These are phyloP conservation scores for Anisodus acutangulus DNA, from an alignment of 257 asterid species.

Conservation along the genomic window DNA sequence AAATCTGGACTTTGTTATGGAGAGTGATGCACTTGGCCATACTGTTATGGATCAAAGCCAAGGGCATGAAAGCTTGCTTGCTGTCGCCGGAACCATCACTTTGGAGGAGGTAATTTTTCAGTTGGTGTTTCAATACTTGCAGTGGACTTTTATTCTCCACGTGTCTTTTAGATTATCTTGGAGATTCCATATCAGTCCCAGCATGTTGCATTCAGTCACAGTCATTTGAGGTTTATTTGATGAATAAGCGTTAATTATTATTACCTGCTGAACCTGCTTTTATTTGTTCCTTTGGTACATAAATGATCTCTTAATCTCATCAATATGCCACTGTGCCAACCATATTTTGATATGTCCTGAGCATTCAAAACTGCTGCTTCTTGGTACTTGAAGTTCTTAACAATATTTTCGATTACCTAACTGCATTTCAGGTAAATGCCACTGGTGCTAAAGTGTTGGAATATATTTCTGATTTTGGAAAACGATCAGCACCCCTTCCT, in stretches of 20 bases:
- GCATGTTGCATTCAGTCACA: background rate
- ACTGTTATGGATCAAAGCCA: slow-evolving; percentile 97
- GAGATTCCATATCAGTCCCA: slow-evolving; percentile 11
- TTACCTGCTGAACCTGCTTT: background rate
- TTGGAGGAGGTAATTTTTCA: slow-evolving; percentile 79
- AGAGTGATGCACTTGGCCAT: slow-evolving; percentile 97
- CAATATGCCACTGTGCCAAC: slow-evolving; percentile 11
- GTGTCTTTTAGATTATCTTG: slow-evolving; percentile 15
- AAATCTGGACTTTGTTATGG: slow-evolving; percentile 95
- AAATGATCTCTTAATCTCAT: background rate
- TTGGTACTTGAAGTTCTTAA: slow-evolving; percentile 23
- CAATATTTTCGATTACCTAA: slow-evolving; percentile 8
- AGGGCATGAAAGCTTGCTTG: slow-evolving; percentile 94
- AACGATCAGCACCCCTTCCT: slow-evolving; percentile 88
- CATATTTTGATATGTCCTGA: slow-evolving; percentile 5
- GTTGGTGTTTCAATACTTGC: slow-evolving; percentile 30
- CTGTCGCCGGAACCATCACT: slow-evolving; percentile 86
- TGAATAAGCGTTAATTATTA: background rate
- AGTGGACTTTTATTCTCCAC: slow-evolving; percentile 31
- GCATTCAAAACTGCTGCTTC: background rate
- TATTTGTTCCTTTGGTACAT: slow-evolving; percentile 1
- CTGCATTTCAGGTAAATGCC: slow-evolving; percentile 72
- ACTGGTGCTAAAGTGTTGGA: slow-evolving; percentile 93
- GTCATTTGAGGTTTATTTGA: slow-evolving; percentile 5
- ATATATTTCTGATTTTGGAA: slow-evolving; percentile 91